Evolutionary conservation across 192 early-diverging fungal genomes (phyloP), one percentile per base, ranked within the genome.

Genomic region (Oehlia diaphana): DNA sequence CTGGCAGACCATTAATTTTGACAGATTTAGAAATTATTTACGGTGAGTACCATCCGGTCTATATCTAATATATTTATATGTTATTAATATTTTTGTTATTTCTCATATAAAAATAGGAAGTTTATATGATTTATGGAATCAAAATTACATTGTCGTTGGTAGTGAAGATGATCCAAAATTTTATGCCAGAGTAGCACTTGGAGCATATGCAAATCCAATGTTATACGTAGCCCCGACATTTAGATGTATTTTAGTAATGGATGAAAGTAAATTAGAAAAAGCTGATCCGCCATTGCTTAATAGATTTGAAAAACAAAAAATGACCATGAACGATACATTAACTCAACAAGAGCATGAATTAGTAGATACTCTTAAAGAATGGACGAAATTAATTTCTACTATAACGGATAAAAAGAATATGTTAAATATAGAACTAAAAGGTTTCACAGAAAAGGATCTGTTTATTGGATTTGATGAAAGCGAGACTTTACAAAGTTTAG

Each of bases 131-230:
- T 50, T 50, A 50, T 50, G 49, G 49, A 50, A 50, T 14, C 49
- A 14, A 50, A 50, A 50, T 50, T 50, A 50, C 10, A 50, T 50
- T 12, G 14, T 14, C 2, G 3, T 3, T 2, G 77, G 77, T 16
- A 68, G 64, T 42, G 6, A 14, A 10, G 77, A 71, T n/a, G 67
- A 78, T 64, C 21, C 77, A 9, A 78, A 78, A 39, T 78, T 74
- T 21, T 78, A 35, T 42, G 26, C 64, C 2, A 21, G 77, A 10
- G 77, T 78, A 10, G 77, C 77, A 14, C 37, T 78, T 9, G 77
- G 77, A 37, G 77, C 63, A 16, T 78, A 78, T 5, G 8, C 77
- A 9, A 78, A 78, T 37, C 77, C 77, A 42, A 39, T 78, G 77
- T 13, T 21, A 14, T 50, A 50, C 2, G 49, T 50, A 14, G 14